Evolutionary conservation across 176 grass and related monocot genomes (phyloP).

Genomic region (Cymbopogon citratus): DNA sequence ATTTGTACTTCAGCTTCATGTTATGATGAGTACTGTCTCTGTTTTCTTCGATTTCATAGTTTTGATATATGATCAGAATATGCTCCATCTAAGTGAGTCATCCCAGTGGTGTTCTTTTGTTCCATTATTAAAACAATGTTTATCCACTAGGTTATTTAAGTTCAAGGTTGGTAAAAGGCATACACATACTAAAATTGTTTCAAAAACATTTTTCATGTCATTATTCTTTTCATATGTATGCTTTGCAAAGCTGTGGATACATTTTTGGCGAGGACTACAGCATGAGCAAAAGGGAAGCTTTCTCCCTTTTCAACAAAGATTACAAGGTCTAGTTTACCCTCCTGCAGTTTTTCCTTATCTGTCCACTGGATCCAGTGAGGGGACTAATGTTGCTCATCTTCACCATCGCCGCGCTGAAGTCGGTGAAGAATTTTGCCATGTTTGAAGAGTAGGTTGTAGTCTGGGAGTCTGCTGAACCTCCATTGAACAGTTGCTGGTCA

Average conservation of each 20-base stretch:
- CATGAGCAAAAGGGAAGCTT: slow-evolving; percentile 3
- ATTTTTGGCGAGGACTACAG: not conserved
- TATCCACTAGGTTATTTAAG: not conserved
- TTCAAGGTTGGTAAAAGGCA: not conserved
- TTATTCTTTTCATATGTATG: slow-evolving; percentile 7
- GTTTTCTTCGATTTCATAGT: not conserved
- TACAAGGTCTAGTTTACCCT: slow-evolving; percentile 36
- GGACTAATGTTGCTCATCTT: slow-evolving; percentile 62
- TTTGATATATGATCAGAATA: not conserved
- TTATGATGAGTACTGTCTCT: not conserved
- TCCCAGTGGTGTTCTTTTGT: not conserved
- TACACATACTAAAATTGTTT: not conserved
- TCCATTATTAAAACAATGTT: not conserved
- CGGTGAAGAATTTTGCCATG: slow-evolving; percentile 24
- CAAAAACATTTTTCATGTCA: not conserved
- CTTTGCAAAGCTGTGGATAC: not conserved
- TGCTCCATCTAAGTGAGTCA: not conserved
- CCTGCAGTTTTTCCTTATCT: slow-evolving; percentile 59
- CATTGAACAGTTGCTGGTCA: slow-evolving; percentile 53
- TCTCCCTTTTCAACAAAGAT: not conserved
- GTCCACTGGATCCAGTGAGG: slow-evolving; percentile 47
- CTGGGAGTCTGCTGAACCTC: slow-evolving; percentile 40
- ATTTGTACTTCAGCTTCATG: not conserved
- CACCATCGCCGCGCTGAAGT: slow-evolving; percentile 41
- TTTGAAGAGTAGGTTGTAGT: slow-evolving; percentile 31